These are phyloP conservation scores for Sarcodon sp. DNA, from an alignment of 768 basidiomycete species.

Conservation along the genomic window DNA sequence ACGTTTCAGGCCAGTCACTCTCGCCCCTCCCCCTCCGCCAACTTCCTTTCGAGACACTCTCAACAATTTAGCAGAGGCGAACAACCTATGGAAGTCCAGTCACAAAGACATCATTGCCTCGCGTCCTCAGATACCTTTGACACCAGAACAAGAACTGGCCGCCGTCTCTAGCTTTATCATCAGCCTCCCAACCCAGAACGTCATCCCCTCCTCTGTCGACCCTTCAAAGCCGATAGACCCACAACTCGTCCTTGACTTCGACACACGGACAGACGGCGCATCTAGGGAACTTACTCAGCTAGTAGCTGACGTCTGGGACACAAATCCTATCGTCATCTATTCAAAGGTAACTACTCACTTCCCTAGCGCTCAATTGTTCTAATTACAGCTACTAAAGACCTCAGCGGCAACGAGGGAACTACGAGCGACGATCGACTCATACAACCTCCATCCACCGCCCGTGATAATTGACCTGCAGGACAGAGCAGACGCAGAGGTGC, in stretches of 20 bases:
- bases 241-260: constrained; percentile 73
- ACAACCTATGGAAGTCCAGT: neutral
- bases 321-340: constrained; percentile 66
- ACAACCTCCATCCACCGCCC: constrained; percentile 50
- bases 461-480: constrained; percentile 62
- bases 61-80: constrained; percentile 3
- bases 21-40: constrained; percentile 8
- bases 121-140: constrained; percentile 32
- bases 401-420: constrained; percentile 56
- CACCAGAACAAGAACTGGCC: constrained; percentile 51
- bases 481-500: constrained; percentile 56
- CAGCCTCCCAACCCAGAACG: constrained; percentile 53
- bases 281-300: constrained; percentile 44
- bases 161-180: constrained; percentile 65
- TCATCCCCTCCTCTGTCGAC: constrained; percentile 54
- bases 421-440: constrained; percentile 38
- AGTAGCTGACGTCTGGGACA: constrained; percentile 55
- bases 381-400: constrained; percentile 24
- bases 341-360: constrained; percentile 35
- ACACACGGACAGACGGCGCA: constrained; percentile 54
- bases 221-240: constrained; percentile 60
- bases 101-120: constrained; percentile 6
- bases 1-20: constrained; percentile 4
- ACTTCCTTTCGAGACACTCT: constrained; percentile 14
- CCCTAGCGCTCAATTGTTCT: constrained; percentile 3